Evolutionary conservation across 192 early-diverging fungal species (phyloP), one percentile per base, ranked within the genome.

Genomic region (Coemansia sp.): DNA sequence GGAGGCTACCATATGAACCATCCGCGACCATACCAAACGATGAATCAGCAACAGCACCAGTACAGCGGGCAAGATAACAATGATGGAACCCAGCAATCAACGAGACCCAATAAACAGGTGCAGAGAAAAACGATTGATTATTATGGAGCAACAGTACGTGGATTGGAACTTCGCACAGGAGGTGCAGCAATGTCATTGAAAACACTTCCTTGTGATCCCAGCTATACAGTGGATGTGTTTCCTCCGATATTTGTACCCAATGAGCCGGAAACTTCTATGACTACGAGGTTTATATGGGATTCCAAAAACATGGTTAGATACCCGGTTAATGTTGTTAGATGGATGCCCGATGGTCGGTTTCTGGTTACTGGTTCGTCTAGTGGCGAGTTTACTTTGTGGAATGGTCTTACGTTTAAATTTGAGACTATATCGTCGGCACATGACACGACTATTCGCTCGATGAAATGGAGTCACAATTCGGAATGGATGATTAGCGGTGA

Each of bases 371-470:
- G 95, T 10, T 90, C 94, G 0, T 93, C 93, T 0, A 89, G 86
- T 67, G 97, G 97, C 12, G 96, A 97, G 76, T 94, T 99, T 61
- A 99, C 96, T 3, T 77, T 97, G 29, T 99, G 97, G 97, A 97
- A 94, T 71, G 96, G 96, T 2, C 81, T 97, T 25, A 95, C 93
- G 0, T 98, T 99, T 69, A 99, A 99, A 72, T 99, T 97, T 76
- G 97, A 98, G 67, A 98, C 94, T 12, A 96, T 96, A 76, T 83
- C 96, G 63, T 93, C 96, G 77, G 77, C 96, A 2, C 96, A 99
- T 77, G 95, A 96, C 60, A 89, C 86, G 36, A 91, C 96, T n/a
- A 91, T 99, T 4, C 89, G 95, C 42, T 84, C 89, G 25, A 97
- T 99, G 97, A 85, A 90, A 57, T 99, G 97, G 97, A 93, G 92